A percentile compares a stretch with the other conserved stretches of the same genome.
Evolutionary conservation across 805 yeast species (phyloP).

Genomic region (Nakazawaea anatomiae): DNA sequence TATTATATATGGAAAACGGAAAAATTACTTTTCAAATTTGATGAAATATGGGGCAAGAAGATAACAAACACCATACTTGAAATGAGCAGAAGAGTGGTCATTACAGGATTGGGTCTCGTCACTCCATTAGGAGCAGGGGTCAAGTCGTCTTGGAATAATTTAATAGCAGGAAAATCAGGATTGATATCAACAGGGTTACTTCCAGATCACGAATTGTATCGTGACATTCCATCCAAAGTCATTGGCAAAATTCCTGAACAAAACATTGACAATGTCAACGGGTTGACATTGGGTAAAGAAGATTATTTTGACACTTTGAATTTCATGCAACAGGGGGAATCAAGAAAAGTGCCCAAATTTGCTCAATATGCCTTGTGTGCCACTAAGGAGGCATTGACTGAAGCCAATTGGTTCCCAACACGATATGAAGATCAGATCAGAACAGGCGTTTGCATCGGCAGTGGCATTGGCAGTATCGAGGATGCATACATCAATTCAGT

Average conservation of each 20-base stretch:
- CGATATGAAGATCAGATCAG: constrained; percentile 26
- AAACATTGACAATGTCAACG: constrained; percentile 1
- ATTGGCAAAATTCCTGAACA: constrained; percentile 66
- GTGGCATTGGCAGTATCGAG: constrained; percentile 86
- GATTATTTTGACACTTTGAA: constrained; percentile 28
- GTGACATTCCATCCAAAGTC: constrained; percentile 59
- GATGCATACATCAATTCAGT: constrained; percentile 64
- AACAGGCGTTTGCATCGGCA: constrained; percentile 82
- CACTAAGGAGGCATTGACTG: constrained; percentile 67
- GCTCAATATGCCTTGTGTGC: constrained; percentile 78
- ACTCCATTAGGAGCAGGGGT: constrained; percentile 82
- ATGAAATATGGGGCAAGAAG: too few species aligned
- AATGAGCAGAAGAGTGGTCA: constrained; percentile 58
- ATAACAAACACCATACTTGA: not conserved
- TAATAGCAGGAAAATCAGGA: constrained; percentile 52
- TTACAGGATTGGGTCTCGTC: constrained; percentile 85
- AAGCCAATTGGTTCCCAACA: constrained; percentile 50
- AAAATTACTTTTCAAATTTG: too few species aligned
- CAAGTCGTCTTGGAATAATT: constrained; percentile 43
- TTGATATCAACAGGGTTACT: constrained; percentile 44
- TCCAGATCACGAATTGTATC: constrained; percentile 36
- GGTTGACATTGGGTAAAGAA: constrained; percentile 34
- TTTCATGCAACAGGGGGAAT: constrained; percentile 41
- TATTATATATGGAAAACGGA: too few species aligned
- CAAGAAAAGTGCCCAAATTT: constrained; percentile 62